A percentile compares a stretch with the other conserved stretches of the same genome.
Evolutionary conservation across 202 grass and related monocot genomes (phyloP).

Genomic region (Panicum hallii): DNA sequence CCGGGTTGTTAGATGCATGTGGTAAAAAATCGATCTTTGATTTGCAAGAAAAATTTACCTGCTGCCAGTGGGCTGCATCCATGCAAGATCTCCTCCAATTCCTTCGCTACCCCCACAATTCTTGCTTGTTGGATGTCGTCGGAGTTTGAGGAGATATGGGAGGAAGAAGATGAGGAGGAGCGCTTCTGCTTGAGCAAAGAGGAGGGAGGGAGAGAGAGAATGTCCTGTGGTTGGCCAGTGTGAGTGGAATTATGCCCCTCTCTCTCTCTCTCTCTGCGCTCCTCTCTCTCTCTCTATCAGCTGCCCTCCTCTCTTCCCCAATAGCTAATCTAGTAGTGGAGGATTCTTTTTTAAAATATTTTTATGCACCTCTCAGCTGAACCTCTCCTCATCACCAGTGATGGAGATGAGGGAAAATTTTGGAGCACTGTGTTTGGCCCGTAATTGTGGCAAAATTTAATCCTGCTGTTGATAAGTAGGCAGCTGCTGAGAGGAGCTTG

Average conservation of each 20-base stretch:
- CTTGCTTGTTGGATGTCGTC: background rate
- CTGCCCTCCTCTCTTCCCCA: background rate
- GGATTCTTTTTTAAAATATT: conserved; percentile 57
- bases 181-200: conserved; percentile 36
- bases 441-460: conserved; percentile 33
- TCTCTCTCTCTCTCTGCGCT: background rate
- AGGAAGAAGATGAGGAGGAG: conserved; percentile 42
- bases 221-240: conserved; percentile 53
- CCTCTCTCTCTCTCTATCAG: conserved; percentile 10
- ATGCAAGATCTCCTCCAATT: conserved; percentile 55
- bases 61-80: conserved; percentile 86
- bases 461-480: conserved; percentile 9
- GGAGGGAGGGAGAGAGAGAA: conserved; percentile 28
- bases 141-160: conserved; percentile 32
- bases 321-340: conserved; percentile 52
- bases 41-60: conserved; percentile 58
- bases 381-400: background rate
- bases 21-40: conserved; percentile 41
- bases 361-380: conserved; percentile 40
- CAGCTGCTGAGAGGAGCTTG: background rate
- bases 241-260: conserved; percentile 57
- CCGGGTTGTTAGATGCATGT: background rate
- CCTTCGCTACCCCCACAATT: conserved; percentile 28
- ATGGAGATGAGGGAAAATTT: background rate
- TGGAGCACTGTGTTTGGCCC: conserved; percentile 18